Conservation (phyloP, 306 rosid species). For the peach (Prunus persica) region DNA sequence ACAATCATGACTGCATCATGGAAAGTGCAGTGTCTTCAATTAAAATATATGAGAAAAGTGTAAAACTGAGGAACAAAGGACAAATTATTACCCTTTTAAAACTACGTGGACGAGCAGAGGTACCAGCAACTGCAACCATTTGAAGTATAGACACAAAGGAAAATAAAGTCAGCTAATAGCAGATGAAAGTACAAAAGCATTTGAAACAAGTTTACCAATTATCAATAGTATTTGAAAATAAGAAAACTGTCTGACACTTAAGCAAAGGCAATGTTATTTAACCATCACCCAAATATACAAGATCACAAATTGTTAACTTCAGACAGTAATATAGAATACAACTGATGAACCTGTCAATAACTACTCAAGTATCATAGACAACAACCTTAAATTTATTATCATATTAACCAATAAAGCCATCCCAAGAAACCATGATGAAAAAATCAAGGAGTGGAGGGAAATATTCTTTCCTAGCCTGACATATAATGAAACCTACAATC, state of each 20-base stretch:
- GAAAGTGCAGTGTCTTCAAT: neutral
- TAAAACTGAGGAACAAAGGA: neutral
- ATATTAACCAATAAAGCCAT: neutral
- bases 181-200: neutral
- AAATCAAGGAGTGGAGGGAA: neutral
- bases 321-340: neutral
- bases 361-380: neutral
- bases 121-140: conserved; percentile 78
- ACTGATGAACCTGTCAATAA: neutral
- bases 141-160: conserved; percentile 30
- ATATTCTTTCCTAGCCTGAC: neutral
- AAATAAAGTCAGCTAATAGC: conserved; percentile 7
- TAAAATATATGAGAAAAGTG: neutral
- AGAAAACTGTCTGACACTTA: neutral
- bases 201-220: neutral
- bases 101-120: conserved; percentile 72
- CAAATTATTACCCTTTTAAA: conserved; percentile 59
- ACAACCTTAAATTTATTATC: neutral
- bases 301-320: neutral
- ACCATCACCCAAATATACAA: neutral
- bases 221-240: neutral
- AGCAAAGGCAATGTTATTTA: neutral
- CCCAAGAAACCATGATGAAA: neutral
- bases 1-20: neutral
- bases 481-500: neutral